These are phyloP conservation scores for Magnusiomyces ingens DNA, from an alignment of 1,139 yeast species.

Conservation along the genomic window DNA sequence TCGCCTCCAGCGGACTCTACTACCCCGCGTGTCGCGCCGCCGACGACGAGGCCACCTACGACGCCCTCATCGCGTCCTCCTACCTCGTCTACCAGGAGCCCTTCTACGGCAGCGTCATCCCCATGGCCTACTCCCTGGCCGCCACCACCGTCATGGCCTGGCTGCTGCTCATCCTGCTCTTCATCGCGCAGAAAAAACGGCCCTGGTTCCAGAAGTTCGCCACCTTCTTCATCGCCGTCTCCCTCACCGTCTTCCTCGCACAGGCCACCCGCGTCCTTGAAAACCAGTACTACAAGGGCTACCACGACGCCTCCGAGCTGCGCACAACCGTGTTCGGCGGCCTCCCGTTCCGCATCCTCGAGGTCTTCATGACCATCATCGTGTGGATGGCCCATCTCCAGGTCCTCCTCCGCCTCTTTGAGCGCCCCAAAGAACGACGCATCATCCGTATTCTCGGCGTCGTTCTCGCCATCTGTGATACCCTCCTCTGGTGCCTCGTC, in stretches of 20 bases:
- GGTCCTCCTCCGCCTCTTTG: constrained; percentile 63
- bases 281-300: constrained; percentile 40
- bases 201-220: constrained; percentile 34
- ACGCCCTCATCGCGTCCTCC: constrained; percentile 5
- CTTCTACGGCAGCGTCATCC: constrained; percentile 32
- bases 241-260: constrained; percentile 30
- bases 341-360: constrained; percentile 51
- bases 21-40: constrained; percentile 18
- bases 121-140: constrained; percentile 32
- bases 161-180: constrained; percentile 30
- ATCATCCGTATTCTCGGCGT: constrained; percentile 58
- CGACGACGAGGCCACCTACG: constrained; percentile 1
- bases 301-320: constrained; percentile 51
- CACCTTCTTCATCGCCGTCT: constrained; percentile 27
- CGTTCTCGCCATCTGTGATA: constrained; percentile 41
- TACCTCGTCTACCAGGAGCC: constrained; percentile 21
- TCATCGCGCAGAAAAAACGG: constrained; percentile 28
- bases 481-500: constrained; percentile 19
- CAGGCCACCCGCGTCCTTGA: constrained; percentile 25
- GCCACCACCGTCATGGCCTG: constrained; percentile 34
- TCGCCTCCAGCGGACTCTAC: constrained; percentile 19
- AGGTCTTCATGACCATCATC: constrained; percentile 53
- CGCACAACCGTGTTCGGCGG: constrained; percentile 44
- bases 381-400: constrained; percentile 75
- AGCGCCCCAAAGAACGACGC: constrained; percentile 61